Evolutionary conservation across 108 stramenopile species (phyloP), one percentile per base, ranked within the genome.

Genomic region (Pseudonitzschia delicatissima): DNA sequence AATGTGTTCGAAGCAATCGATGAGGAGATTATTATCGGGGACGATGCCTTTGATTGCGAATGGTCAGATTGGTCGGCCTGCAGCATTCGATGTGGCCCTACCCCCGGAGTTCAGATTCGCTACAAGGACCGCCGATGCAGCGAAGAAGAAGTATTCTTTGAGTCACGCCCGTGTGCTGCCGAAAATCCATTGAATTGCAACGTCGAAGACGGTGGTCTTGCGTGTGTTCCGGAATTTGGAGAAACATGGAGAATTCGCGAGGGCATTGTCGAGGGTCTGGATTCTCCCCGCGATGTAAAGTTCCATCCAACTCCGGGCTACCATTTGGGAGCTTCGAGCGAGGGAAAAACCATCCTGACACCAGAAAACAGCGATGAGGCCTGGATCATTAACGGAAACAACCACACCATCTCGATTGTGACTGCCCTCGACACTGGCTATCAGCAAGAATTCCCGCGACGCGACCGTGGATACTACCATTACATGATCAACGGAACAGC

Each of bases 401-500:
- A 78, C 45, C 81, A 82, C 49, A 40, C 45, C 5, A 49, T 82
- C 23, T 67, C 69, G 0, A 82, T 82, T 12, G 37, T 82, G 36
- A 63, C 81, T 32, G 74, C 77, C 5, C 17, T 78, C 3, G 32
- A 55, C 31, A 71, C 73, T 0, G 17, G 36, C 15, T 47, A 25
- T 13, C 76, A 74, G 32, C 71, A 73, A 2, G 59, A 71, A 13
- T 37, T 82, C 13, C 58, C 62, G 3, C 40, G 81, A 44, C 39
- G 32, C 5, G 81, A 82, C 44, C 52, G 81, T 18, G 81, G 81
- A 27, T 82, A 78, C 48, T 82, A 76, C 50, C 81, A 82, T 39
- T 82, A 82, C 50, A 78, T 78, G 77, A 78, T 76, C 40, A 79
- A 79, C 34, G 66, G 66, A 2, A 78, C 81, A 8, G 81, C 81